Evolutionary conservation across 73 alveolate genomes (phyloP).

Genomic region (Effrenium voratum): DNA sequence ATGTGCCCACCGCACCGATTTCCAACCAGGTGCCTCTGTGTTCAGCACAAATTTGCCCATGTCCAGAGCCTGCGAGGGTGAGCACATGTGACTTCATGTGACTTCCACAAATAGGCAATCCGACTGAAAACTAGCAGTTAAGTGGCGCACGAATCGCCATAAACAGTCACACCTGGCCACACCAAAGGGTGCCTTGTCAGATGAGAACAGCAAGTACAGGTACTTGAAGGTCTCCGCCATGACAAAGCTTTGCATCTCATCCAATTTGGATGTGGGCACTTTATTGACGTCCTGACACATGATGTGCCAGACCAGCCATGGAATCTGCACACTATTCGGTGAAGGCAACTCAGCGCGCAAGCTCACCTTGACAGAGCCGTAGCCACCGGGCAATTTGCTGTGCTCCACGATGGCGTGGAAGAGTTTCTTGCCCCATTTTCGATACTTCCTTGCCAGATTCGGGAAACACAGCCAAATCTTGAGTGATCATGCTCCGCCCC

Average conservation of each 20-base stretch:
- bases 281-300: neutral
- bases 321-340: neutral
- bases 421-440: slow-evolving; percentile 16
- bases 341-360: neutral
- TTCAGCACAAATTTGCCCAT: too few relatives aligned
- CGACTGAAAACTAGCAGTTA: too few relatives aligned
- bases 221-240: slow-evolving; percentile 30
- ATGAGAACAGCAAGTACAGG: neutral
- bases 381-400: slow-evolving; percentile 3
- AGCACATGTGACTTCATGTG: too few relatives aligned
- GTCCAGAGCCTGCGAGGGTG: too few relatives aligned
- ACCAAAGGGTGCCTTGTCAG: neutral
- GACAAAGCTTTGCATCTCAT: slow-evolving; percentile 10
- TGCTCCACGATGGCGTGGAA: slow-evolving; percentile 9
- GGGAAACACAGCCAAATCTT: too few relatives aligned
- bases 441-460: neutral
- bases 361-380: slow-evolving; percentile 10
- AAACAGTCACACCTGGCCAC: too few relatives aligned
- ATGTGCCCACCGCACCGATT: too few relatives aligned
- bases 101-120: too few relatives aligned
- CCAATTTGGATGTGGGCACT: slow-evolving; percentile 4
- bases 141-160: too few relatives aligned
- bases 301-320: neutral
- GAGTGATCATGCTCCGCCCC: too few relatives aligned
- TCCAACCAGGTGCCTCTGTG: too few relatives aligned